Evolutionary conservation across 495 filamentous ascomycete species (phyloP), one percentile per base, ranked within the genome.

Genomic region (Eremomyces bilateralis): DNA sequence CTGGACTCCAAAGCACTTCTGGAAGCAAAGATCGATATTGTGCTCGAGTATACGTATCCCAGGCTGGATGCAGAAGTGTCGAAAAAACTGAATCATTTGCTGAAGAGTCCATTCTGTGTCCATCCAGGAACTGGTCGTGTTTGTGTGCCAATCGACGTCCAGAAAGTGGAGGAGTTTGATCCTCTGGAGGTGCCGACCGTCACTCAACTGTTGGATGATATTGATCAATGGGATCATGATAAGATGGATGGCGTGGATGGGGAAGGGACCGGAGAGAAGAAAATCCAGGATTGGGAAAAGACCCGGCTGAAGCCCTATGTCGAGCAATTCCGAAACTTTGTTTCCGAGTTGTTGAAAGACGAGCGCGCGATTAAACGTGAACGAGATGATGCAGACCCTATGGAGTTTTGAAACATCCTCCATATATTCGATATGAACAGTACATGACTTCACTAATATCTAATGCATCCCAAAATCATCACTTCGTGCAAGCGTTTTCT

Each of bases 41-140:
- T 94, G 11, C 65, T 97, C 18, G 90, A 95, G 56, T 94, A 95
- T 56, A 92, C 88, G 3, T 97, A 97, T 53, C 90, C 88, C n/a
- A 73, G 88, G 6, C 72, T 97, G 33, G 88, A 97, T 62, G 80
- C 81, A 36, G 82, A 92, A 44, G 88, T 97, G 45, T 81, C 76
- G 46, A 94, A 94, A 59, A 90, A 93, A 49, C 70, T 91, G 51
- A 95, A 90, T 59, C 88, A 97, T 65, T 66, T 97, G 61, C 67
- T 97, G 30, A 97, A 97, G 49, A 79, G 71, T 40, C 88, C 88
- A 2, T 97, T 97, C 44, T 85, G 92, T 37, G 73, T 97, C 20
- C 88, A 97, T 59, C 88, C 88, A 0, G 80, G 79, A 4, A 97
- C 90, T 1, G 90, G 85, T 0, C 59, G 83, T 34, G 75, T 97